phyloP scores from a whole-genome alignment of 768 basidiomycete species.

The Mycena galopus region DNA sequence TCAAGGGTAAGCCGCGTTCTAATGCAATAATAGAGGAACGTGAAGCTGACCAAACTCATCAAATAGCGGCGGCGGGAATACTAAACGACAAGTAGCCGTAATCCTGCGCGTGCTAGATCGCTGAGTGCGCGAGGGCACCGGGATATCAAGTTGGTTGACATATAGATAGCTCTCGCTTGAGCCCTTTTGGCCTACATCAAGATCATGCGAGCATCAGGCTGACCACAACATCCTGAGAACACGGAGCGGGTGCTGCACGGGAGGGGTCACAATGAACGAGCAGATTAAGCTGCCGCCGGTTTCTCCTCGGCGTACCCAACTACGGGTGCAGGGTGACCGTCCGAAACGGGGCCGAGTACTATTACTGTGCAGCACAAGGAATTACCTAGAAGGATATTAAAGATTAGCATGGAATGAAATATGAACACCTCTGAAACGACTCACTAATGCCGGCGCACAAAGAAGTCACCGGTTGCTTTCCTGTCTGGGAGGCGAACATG shows the following conservation, averaged over 20 bases:
- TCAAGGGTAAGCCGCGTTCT: constrained; percentile 5
- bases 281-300: constrained; percentile 10
- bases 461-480: not conserved
- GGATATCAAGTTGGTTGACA: constrained; percentile 2
- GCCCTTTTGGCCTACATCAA: constrained; percentile 14
- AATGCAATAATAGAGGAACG: not conserved
- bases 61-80: constrained; percentile 22
- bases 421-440: constrained; percentile 7
- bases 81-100: constrained; percentile 24
- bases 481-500: constrained; percentile 8
- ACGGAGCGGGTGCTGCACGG: constrained; percentile 9
- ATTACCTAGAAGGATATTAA: not conserved
- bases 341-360: constrained; percentile 6
- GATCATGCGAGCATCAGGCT: not conserved
- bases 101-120: constrained; percentile 13
- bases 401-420: constrained; percentile 17
- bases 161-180: not conserved
- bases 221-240: constrained; percentile 16
- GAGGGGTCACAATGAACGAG: not conserved
- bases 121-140: constrained; percentile 21
- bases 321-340: not conserved
- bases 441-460: not conserved
- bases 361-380: not conserved
- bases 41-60: constrained; percentile 10
- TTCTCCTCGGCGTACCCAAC: constrained; percentile 7